Percentiles rank a stretch among this genome's conserved stretches.
Evolutionary conservation across 2,329 filamentous ascomycete genomes (phyloP).

Genomic region (Hypomyces rosellus): DNA sequence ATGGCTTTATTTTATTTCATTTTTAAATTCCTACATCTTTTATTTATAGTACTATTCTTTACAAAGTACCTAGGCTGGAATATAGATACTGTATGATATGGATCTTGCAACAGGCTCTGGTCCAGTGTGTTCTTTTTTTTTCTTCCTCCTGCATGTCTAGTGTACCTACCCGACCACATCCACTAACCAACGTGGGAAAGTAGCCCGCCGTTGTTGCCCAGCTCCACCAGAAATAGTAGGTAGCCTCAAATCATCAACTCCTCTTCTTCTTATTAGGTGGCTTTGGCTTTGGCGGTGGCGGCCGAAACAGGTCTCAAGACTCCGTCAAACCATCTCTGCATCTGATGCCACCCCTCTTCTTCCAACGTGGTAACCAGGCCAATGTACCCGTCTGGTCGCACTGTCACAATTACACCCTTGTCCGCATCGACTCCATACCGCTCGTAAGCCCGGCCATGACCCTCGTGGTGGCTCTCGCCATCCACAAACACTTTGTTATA

Average conservation of each 20-base stretch:
- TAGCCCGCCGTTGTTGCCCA: not conserved
- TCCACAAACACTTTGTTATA: constrained; percentile 54
- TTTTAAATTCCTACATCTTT: too few relatives aligned
- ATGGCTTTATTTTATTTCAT: too few relatives aligned
- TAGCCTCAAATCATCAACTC: too few relatives aligned
- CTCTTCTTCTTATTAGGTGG: too few relatives aligned
- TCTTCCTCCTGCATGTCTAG: not conserved
- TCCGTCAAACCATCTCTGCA: constrained; percentile 11
- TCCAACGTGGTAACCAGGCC: constrained; percentile 34
- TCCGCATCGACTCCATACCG: constrained; percentile 51
- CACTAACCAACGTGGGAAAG: not conserved
- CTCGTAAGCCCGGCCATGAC: constrained; percentile 44
- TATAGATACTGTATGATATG: too few relatives aligned
- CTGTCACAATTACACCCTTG: constrained; percentile 51
- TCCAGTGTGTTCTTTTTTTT: not conserved
- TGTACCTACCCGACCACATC: not conserved
- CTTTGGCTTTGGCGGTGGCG: not conserved
- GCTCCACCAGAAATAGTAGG: too few relatives aligned
- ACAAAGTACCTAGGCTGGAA: too few relatives aligned
- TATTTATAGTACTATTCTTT: too few relatives aligned
- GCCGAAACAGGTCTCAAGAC: constrained; percentile 4
- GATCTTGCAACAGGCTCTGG: too few relatives aligned
- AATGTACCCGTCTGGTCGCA: constrained; percentile 64
- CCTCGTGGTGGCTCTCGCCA: constrained; percentile 47
- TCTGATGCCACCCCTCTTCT: constrained; percentile 17